These are phyloP conservation scores for Phytophthora meadii DNA, from an alignment of 352 stramenopile genomes.

Conservation along the genomic window DNA sequence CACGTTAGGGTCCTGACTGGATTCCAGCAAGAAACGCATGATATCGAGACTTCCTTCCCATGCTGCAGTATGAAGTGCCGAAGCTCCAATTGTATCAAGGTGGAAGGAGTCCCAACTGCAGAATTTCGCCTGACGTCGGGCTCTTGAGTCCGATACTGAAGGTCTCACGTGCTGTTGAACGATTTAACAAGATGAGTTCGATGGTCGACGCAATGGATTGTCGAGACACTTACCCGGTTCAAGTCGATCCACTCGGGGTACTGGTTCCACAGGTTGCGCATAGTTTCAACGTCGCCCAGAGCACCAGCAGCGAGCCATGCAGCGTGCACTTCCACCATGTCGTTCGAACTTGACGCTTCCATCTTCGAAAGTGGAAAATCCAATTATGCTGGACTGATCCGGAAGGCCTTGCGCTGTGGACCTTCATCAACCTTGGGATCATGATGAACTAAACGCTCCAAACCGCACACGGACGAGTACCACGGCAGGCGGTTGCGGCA, in stretches of 20 bases:
- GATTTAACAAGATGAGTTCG: too few species aligned
- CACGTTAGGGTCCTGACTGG: conserved; percentile 23
- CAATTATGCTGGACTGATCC: too few species aligned
- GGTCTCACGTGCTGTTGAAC: conserved; percentile 15
- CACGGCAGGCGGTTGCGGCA: too few species aligned
- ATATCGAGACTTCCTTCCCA: conserved; percentile 29
- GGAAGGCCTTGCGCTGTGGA: too few species aligned
- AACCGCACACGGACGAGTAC: too few species aligned
- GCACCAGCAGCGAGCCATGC: conserved; percentile 30
- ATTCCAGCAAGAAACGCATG: conserved; percentile 30
- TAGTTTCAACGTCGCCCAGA: conserved; percentile 13
- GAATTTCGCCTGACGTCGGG: conserved; percentile 8
- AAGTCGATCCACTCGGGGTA: conserved; percentile 35
- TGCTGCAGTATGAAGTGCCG: conserved; percentile 32
- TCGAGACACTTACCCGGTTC: conserved; percentile 14
- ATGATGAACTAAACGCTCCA: too few species aligned
- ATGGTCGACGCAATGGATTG: too few species aligned
- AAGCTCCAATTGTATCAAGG: conserved; percentile 30
- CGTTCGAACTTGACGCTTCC: not conserved
- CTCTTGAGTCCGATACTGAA: conserved; percentile 15
- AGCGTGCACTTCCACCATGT: conserved; percentile 17
- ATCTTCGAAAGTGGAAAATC: conserved; percentile 8
- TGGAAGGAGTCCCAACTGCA: conserved; percentile 35
- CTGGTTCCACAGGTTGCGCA: conserved; percentile 12
- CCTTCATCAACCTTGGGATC: too few species aligned